Evolutionary conservation across 495 filamentous ascomycete species (phyloP).

Genomic region (Tuber microsphaerosporum): DNA sequence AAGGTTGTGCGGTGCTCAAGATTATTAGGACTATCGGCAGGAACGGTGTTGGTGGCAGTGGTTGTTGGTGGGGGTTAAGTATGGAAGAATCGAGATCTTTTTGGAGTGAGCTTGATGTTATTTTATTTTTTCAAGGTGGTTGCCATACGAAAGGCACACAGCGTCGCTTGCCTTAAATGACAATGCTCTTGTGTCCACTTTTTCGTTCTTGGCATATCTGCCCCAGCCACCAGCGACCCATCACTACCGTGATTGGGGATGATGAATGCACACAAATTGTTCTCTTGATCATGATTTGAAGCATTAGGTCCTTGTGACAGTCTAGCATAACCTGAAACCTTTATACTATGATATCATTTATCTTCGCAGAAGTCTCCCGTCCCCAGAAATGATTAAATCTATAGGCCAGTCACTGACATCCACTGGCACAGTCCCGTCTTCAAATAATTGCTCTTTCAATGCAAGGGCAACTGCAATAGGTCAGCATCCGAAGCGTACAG

Average conservation of each 20-base stretch:
- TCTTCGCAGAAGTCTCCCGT: conserved; percentile 42
- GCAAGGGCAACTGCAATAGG: conserved; percentile 69
- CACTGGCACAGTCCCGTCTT: conserved; percentile 56
- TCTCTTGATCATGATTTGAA: background rate
- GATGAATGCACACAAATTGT: background rate
- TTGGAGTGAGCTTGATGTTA: background rate
- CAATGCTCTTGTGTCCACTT: background rate
- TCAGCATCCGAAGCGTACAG: conserved; percentile 26
- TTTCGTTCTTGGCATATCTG: background rate
- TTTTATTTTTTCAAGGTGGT: conserved; percentile 2
- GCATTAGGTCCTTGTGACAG: background rate
- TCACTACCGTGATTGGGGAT: background rate
- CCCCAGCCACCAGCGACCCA: background rate
- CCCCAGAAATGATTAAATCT: conserved; percentile 60
- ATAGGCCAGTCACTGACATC: conserved; percentile 59
- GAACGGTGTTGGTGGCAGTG: background rate
- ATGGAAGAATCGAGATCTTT: conserved; percentile 1
- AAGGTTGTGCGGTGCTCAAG: background rate
- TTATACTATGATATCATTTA: conserved; percentile 2
- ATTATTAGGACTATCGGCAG: background rate
- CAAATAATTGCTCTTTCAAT: conserved; percentile 78
- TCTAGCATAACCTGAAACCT: background rate
- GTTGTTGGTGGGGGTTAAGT: conserved; percentile 1
- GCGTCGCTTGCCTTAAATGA: background rate
- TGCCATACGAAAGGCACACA: background rate